Base-by-base conservation (phyloP, 164 flowering plant genomes). In the Tinospora cordifolia region DNA sequence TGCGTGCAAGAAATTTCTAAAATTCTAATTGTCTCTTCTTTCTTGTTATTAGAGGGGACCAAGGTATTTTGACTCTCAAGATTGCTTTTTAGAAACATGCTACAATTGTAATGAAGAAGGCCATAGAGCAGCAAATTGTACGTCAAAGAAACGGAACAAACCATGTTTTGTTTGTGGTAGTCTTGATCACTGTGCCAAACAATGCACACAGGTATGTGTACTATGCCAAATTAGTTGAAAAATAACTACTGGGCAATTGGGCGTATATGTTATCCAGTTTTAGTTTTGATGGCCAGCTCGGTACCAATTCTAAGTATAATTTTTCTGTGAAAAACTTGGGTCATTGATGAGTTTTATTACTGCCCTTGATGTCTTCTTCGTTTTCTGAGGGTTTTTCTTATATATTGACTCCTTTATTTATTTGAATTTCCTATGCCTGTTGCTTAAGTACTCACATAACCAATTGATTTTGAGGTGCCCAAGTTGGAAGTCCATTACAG, bases 151-250 rank as follows among this genome's bases (percentile, higher is more conserved):
- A 75, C 83, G 83, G 70, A 82, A 73, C 74, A 88, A 84, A 64
- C 97, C 99, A 17, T 94, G 98, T 77, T 94, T 85, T 82, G 83
- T 90, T 62, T 94, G 99, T 76, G 99, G 99, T 70, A 87, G 92
- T 78, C 78, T 85, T 21, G 98, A 90, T 38, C 99, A 92, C 70
- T 70, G 68, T 81, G 86, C 75, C 13, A 92, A 81, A 78, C 73
- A 79, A 13, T 94, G 99, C 75, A 38, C 76, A n/a, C 84, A 92
- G 98, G 99, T 93, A 75, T 47, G 5, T 8, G 17, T 57, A 26
- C 13, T n/a, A 39, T 19, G 11, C 14, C 58, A 51, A 51, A n/a
- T 51, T 51, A n/a, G 58, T 51, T 51, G 22, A 17, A n/a, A n/a
- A 51, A 51, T 6, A n/a, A n/a, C n/a, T n/a, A n/a, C n/a, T n/a